Conservation (phyloP, 106 monocot species). For the Ottelia alismoides region DNA sequence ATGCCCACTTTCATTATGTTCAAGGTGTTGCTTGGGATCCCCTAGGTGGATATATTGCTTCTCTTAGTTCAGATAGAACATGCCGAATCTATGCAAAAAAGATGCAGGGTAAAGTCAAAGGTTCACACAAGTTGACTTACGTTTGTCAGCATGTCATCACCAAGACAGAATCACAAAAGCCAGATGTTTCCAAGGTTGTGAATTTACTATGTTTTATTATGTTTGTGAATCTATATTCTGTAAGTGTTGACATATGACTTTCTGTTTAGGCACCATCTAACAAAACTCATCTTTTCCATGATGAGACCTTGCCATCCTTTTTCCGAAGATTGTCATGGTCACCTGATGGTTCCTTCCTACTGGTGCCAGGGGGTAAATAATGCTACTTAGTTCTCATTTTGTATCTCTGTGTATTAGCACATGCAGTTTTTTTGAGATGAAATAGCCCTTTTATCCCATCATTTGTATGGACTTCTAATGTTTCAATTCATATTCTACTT, state of each 20-base stretch:
- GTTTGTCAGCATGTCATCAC: too few relatives aligned
- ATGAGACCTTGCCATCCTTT: slow-evolving; percentile 73
- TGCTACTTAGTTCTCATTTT: too few relatives aligned
- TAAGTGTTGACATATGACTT: neutral
- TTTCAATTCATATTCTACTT: too few relatives aligned
- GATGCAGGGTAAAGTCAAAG: too few relatives aligned
- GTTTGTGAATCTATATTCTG: too few relatives aligned
- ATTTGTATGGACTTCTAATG: too few relatives aligned
- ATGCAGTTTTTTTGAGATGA: too few relatives aligned
- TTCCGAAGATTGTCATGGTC: slow-evolving; percentile 71
- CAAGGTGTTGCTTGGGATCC: slow-evolving; percentile 89
- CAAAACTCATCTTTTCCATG: slow-evolving; percentile 63
- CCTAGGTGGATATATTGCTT: slow-evolving; percentile 56
- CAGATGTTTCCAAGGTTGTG: slow-evolving; percentile 49
- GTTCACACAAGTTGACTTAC: too few relatives aligned
- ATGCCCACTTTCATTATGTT: slow-evolving; percentile 76
- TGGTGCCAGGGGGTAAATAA: too few relatives aligned
- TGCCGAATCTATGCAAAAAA: slow-evolving; percentile 52
- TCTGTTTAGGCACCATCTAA: slow-evolving; percentile 17
- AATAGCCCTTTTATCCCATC: too few relatives aligned
- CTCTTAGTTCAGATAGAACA: slow-evolving; percentile 74
- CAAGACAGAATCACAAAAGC: too few relatives aligned
- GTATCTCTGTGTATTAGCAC: too few relatives aligned
- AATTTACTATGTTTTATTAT: slow-evolving; percentile 24
- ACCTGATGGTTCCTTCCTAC: slow-evolving; percentile 78